These are phyloP conservation scores for Penicillium lagena DNA, from an alignment of 495 filamentous ascomycete genomes.

Conservation along the genomic window DNA sequence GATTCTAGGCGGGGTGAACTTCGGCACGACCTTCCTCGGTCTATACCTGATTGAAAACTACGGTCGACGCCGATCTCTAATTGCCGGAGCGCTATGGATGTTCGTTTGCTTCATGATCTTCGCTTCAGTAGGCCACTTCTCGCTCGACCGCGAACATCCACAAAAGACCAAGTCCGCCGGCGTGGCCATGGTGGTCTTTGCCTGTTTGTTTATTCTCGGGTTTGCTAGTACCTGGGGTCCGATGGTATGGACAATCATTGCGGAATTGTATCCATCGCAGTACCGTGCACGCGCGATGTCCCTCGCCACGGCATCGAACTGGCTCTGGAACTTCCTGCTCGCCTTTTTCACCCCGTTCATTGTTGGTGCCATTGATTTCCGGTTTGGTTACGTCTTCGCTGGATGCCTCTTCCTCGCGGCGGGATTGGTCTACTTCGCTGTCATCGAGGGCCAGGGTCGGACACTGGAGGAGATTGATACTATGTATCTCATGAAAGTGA, in stretches of 20 bases:
- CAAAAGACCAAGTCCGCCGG: conserved; percentile 51
- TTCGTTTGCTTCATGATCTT: conserved; percentile 66
- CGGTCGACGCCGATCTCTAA: conserved; percentile 61
- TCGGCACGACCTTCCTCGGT: conserved; percentile 61
- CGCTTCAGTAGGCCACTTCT: conserved; percentile 58
- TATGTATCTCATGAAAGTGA: conserved; percentile 66
- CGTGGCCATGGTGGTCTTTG: conserved; percentile 64
- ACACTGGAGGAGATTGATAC: conserved; percentile 75
- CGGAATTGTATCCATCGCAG: conserved; percentile 71
- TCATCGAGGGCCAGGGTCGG: conserved; percentile 61
- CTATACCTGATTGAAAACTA: conserved; percentile 64
- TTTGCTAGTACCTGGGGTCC: conserved; percentile 74
- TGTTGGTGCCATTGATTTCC: conserved; percentile 58
- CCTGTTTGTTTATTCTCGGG: conserved; percentile 55
- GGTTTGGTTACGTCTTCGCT: conserved; percentile 75
- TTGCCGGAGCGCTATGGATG: conserved; percentile 63
- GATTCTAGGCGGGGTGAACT: conserved; percentile 68
- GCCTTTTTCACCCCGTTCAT: conserved; percentile 78
- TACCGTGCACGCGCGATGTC: conserved; percentile 72
- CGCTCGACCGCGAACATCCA: conserved; percentile 44
- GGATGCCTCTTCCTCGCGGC: conserved; percentile 58
- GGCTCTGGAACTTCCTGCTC: conserved; percentile 83
- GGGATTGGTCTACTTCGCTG: conserved; percentile 62
- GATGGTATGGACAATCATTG: conserved; percentile 72
- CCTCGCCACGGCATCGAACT: conserved; percentile 72